These are phyloP conservation scores for Trametes versicolor DNA, from an alignment of 1,284 basidiomycete genomes.

Conservation along the genomic window DNA sequence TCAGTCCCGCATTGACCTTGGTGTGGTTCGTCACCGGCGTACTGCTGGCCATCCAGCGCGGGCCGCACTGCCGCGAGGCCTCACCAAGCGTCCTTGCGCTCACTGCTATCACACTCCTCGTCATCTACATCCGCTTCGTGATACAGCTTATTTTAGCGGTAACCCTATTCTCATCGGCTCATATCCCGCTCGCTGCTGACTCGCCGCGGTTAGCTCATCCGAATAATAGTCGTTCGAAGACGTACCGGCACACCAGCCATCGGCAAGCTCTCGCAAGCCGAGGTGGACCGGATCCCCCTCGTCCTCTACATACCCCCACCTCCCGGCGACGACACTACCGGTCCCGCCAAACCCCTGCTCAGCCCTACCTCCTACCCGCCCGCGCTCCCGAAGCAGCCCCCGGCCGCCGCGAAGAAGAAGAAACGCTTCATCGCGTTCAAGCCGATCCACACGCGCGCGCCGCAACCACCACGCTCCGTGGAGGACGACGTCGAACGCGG, in stretches of 20 bases:
- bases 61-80: constrained; percentile 69
- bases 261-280: constrained; percentile 68
- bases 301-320: constrained; percentile 82
- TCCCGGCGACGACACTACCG: constrained; percentile 52
- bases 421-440: constrained; percentile 57
- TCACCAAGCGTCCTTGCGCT: constrained; percentile 83
- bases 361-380: constrained; percentile 53
- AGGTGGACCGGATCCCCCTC: constrained; percentile 78
- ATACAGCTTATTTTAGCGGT: constrained; percentile 64
- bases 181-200: too few relatives aligned
- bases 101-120: constrained; percentile 71
- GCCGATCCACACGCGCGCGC: background rate
- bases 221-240: constrained; percentile 70
- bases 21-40: constrained; percentile 80
- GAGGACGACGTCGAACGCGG: constrained; percentile 1
- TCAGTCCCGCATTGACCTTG: constrained; percentile 57
- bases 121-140: constrained; percentile 73
- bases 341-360: constrained; percentile 43
- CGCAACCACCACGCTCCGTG: background rate
- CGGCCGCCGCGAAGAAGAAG: constrained; percentile 43
- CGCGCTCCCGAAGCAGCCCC: constrained; percentile 49
- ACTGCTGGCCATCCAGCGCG: constrained; percentile 72
- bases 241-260: constrained; percentile 44
- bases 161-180: constrained; percentile 38
- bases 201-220: constrained; percentile 44